Percentiles rank a stretch among this genome's conserved stretches.
phyloP scores from a whole-genome alignment of 176 grass and related monocot species.

The Thinopyrum elongatum region DNA sequence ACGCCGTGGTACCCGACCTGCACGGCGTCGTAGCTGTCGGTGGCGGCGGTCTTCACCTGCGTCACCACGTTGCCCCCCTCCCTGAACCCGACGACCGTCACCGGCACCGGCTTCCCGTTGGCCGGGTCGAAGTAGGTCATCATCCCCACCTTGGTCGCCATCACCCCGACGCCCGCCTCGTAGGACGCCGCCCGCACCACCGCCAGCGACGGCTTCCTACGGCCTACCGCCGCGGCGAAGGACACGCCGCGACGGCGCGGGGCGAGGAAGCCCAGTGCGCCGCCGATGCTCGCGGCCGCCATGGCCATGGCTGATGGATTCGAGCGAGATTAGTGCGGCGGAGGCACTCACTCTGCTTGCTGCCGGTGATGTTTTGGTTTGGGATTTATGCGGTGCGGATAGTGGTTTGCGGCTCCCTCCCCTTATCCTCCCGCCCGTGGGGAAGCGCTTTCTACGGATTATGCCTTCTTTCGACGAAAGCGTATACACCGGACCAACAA shows the following conservation, averaged over 20 bases:
- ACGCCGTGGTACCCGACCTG: conserved; percentile 92
- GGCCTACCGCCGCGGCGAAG: not conserved
- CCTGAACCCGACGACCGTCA: conserved; percentile 84
- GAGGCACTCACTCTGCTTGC: not conserved
- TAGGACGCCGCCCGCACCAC: conserved; percentile 40
- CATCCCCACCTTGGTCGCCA: conserved; percentile 96
- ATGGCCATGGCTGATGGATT: conserved; percentile 41
- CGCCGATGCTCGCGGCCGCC: conserved; percentile 42
- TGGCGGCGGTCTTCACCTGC: conserved; percentile 79
- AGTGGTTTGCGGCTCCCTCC: not conserved
- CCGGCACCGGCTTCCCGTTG: conserved; percentile 61
- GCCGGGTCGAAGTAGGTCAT: conserved; percentile 86
- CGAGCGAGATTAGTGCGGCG: conserved; percentile 7
- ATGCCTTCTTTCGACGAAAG: not conserved
- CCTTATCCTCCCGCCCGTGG: conserved; percentile 34
- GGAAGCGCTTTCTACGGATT: not conserved
- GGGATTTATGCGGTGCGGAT: conserved; percentile 42
- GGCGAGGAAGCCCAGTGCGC: conserved; percentile 20
- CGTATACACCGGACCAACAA: too few relatives aligned
- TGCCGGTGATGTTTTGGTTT: not conserved
- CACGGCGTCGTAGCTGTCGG: conserved; percentile 86
- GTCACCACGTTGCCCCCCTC: conserved; percentile 88
- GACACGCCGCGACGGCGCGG: not conserved
- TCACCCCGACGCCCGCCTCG: conserved; percentile 76
- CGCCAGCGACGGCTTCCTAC: conserved; percentile 5